Evolutionary conservation across 805 yeast genomes (phyloP), one percentile per base, ranked within the genome.

Genomic region (Schwanniomyces occidentalis): DNA sequence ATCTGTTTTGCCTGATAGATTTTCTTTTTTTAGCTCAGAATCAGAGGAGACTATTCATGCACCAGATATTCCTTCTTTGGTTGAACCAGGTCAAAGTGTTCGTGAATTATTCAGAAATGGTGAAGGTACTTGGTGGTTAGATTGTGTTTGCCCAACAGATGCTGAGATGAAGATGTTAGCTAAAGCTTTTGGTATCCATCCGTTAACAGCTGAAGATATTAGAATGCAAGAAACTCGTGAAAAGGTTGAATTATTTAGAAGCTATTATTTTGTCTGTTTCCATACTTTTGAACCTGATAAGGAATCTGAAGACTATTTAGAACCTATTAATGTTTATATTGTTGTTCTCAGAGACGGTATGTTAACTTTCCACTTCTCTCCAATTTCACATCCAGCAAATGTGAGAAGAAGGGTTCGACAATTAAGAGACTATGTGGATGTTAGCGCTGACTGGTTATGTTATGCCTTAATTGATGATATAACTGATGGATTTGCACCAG

Each of bases 161-260:
- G 80, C 81, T 14, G 99, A 93, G 63, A 88, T 93, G 96, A 85
- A 85, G 54, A 81, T 86, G 49, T 59, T 93, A 25, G 83, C 96
- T 7, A 90, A 90, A 51, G 93, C 97, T 0, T 91, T 91, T 61
- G 96, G 96, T 7, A 87, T 91, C 63, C 99, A 91, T 69, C 99
- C 99, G 19, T 80, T 91, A 70, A 91, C 99, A 0, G 89, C 96
- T 1, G 99, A 91, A 65, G 99, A 91, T 80, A 90, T 91, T 45
- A 71, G 96, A 38, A 85, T 88, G 78, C 95, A 90, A 65, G 99
- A 91, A 65, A 79, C 96, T 16, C 89, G 99, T 64, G 99, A 91
- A 67, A 91, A 91, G 63, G 97, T 91, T 19, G 99, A 91, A 63
- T 69, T 91, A 42, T 91, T 91, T 73, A 78, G 80, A 49, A 77